Conservation (phyloP, 1,284 basidiomycete genomes). For the Pholiota adiposa region DNA sequence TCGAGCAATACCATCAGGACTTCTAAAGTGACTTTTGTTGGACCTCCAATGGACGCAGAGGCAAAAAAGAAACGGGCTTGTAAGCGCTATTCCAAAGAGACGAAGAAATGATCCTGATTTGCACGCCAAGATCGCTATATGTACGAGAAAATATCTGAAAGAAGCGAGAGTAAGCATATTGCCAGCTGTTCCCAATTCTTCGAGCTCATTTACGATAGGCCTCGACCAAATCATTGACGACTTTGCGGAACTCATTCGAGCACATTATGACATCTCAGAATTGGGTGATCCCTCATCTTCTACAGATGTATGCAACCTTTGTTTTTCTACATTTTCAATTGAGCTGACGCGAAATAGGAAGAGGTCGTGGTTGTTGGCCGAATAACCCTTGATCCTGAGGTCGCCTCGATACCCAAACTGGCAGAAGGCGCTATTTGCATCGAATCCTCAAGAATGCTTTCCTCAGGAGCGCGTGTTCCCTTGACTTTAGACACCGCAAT, state of each 20-base stretch:
- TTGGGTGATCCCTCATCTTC: slow-evolving; percentile 78
- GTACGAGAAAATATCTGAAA: slow-evolving; percentile 86
- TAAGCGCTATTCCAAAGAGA: slow-evolving; percentile 41
- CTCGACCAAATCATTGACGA: slow-evolving; percentile 89
- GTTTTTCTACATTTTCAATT: background rate
- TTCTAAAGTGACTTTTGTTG: slow-evolving; percentile 50
- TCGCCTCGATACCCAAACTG: slow-evolving; percentile 64
- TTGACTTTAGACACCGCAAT: slow-evolving; percentile 72
- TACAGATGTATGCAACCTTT: slow-evolving; percentile 61
- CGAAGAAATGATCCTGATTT: background rate
- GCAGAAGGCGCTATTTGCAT: slow-evolving; percentile 75
- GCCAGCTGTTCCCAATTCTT: slow-evolving; percentile 10
- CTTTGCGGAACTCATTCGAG: slow-evolving; percentile 72
- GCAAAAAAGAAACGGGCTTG: slow-evolving; percentile 55
- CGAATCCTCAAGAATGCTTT: slow-evolving; percentile 82
- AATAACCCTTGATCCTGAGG: slow-evolving; percentile 75
- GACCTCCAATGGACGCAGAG: slow-evolving; percentile 45
- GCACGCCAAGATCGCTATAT: slow-evolving; percentile 79
- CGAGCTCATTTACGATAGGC: slow-evolving; percentile 40
- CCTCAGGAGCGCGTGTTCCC: slow-evolving; percentile 71
- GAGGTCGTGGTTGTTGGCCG: slow-evolving; percentile 81
- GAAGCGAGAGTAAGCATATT: slow-evolving; percentile 69
- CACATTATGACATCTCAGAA: slow-evolving; percentile 71
- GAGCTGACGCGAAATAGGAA: slow-evolving; percentile 52
- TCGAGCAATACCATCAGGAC: slow-evolving; percentile 17